Evolutionary conservation across 768 basidiomycete genomes (phyloP), one percentile per base, ranked within the genome.

Genomic region (Tricholoma sp.): DNA sequence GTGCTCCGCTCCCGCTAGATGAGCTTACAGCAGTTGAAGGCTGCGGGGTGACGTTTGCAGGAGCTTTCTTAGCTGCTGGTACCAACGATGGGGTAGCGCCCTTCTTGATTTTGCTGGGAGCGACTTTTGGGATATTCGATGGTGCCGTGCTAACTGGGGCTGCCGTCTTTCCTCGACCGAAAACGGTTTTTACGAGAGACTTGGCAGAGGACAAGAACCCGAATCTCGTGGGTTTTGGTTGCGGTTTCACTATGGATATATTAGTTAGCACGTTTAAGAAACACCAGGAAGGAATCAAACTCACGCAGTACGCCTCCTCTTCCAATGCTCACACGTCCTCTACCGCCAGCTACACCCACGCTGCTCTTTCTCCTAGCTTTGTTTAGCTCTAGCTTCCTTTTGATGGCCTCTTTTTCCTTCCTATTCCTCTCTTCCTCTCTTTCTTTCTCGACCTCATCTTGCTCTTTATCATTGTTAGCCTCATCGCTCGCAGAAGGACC

Each of bases 151-250:
- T 60, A 8, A 67, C 52, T 14, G 69, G 39, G 8, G 68, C 43
- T n/a, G 66, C 59, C 8, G 71, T 56, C 63, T 77, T 79, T 7
- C 75, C 82, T 61, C 86, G 76, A 62, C 83, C 84, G 88, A 88
- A 91, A 0, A 91, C 87, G 60, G 80, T 88, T 63, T 79, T 76
- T 4, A 91, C 88, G 3, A 91, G 72, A 0, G 82, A 80, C 67
- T 89, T 91, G 7, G 89, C 84, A 16, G 79, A 84, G 19, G 84
- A 78, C 5, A 91, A 69, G 73, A 91, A 89, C 1, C 87, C 89
- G 57, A 89, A 83, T 35, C 83, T 80, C 4, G 83, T 75, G 1
- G 82, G 72, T 61, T 82, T 82, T 4, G 70, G 67, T 64, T 74
- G 74, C 3, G 72, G 72, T 72, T 77, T 76, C 18, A 65, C 75